These are phyloP conservation scores for Kockovaella imperatae DNA, from an alignment of 768 basidiomycete genomes.

Conservation along the genomic window DNA sequence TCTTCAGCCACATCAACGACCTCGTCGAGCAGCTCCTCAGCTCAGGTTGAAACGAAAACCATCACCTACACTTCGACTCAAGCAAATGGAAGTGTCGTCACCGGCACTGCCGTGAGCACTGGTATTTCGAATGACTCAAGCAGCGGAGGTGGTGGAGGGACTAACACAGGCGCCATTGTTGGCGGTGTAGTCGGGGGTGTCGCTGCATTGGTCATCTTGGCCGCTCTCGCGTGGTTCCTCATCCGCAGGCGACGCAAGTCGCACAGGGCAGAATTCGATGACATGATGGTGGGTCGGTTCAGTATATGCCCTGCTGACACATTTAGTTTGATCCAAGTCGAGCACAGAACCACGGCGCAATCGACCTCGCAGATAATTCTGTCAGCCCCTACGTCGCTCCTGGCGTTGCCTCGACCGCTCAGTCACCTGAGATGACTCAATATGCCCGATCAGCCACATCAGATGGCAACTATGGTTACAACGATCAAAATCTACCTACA, in stretches of 20 bases:
- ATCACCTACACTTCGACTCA: no score
- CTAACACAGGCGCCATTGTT: constrained; percentile 29
- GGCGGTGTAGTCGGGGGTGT: constrained; percentile 36
- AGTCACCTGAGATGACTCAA: constrained; percentile 40
- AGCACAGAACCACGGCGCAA: constrained; percentile 31
- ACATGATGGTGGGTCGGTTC: constrained; percentile 39
- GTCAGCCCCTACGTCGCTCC: constrained; percentile 41
- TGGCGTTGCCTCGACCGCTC: constrained; percentile 33
- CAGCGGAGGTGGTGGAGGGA: neutral
- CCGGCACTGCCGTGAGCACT: neutral
- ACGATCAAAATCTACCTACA: constrained; percentile 16
- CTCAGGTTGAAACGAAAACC: neutral
- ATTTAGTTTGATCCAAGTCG: constrained; percentile 39
- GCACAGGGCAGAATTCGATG: constrained; percentile 39
- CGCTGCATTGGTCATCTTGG: constrained; percentile 30
- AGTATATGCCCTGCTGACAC: neutral
- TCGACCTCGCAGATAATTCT: constrained; percentile 32
- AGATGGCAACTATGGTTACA: constrained; percentile 25
- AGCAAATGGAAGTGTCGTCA: neutral
- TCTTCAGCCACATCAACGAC: neutral
- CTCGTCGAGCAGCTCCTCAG: neutral
- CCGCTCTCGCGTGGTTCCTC: constrained; percentile 29
- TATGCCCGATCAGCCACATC: constrained; percentile 34
- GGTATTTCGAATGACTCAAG: neutral
- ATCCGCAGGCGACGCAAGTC: constrained; percentile 22